These are phyloP conservation scores for Tulasnella sp. DNA, from an alignment of 768 basidiomycete genomes.

Conservation along the genomic window DNA sequence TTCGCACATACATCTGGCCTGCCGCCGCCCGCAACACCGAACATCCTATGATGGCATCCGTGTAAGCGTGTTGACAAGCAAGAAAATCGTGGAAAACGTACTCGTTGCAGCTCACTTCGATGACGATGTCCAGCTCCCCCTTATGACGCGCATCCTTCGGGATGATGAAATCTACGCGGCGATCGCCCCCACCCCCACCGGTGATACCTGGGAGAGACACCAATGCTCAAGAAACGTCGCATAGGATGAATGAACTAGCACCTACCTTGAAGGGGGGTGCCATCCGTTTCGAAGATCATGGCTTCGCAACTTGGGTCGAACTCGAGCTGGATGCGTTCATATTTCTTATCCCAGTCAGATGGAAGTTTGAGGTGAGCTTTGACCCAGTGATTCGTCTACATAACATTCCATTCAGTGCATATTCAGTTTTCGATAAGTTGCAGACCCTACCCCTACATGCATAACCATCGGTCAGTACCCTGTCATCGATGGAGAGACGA, in stretches of 20 bases:
- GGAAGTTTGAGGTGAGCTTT: constrained; percentile 81
- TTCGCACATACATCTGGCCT: constrained; percentile 64
- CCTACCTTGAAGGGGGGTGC: constrained; percentile 70
- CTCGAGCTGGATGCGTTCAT: constrained; percentile 90
- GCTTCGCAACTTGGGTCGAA: constrained; percentile 90
- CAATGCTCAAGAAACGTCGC: constrained; percentile 28
- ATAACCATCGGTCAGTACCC: not conserved
- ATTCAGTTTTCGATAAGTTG: not conserved
- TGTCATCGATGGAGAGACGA: not conserved
- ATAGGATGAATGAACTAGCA: not conserved
- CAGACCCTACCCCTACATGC: not conserved
- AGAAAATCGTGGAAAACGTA: too few relatives aligned
- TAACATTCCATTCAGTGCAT: not conserved
- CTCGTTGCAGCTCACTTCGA: constrained; percentile 76
- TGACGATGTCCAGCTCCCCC: constrained; percentile 60
- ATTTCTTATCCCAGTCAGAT: constrained; percentile 61
- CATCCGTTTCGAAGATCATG: constrained; percentile 81
- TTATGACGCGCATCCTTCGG: constrained; percentile 58
- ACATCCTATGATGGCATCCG: constrained; percentile 7
- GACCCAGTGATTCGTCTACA: constrained; percentile 95
- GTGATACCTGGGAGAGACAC: constrained; percentile 64
- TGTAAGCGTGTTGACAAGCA: not conserved
- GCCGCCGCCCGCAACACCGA: constrained; percentile 89
- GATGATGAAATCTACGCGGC: constrained; percentile 93
- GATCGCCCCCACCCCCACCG: constrained; percentile 78